phyloP scores from a whole-genome alignment of 2,329 filamentous ascomycete species.

The Volutella citrinella region DNA sequence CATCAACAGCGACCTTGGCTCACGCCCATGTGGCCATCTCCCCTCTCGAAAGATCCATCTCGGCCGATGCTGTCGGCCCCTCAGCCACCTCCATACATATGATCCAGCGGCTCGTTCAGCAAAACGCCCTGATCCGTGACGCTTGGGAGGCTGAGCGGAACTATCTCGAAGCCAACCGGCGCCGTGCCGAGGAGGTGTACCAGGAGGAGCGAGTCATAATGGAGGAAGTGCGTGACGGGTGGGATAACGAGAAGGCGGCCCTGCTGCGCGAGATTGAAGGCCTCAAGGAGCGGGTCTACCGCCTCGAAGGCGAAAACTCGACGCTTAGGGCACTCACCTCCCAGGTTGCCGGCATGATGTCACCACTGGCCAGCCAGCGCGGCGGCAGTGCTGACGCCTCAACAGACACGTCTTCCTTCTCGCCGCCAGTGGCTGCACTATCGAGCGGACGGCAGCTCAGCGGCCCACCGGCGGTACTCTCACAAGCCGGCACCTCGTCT shows the following conservation, averaged over 20 bases:
- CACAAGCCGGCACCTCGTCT: conserved; percentile 19
- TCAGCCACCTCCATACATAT: conserved; percentile 32
- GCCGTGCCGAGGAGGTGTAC: conserved; percentile 54
- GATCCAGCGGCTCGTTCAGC: conserved; percentile 39
- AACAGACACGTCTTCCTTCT: conserved; percentile 20
- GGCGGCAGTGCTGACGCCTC: conserved; percentile 23
- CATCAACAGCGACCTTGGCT: conserved; percentile 21
- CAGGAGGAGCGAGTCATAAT: conserved; percentile 52
- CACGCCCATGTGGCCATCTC: conserved; percentile 18
- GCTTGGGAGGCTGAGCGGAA: conserved; percentile 53
- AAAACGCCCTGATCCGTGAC: conserved; percentile 42
- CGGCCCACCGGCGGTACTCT: conserved; percentile 15
- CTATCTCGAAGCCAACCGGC: conserved; percentile 51
- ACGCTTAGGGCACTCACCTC: conserved; percentile 30
- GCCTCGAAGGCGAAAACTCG: conserved; percentile 36
- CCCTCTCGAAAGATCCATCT: conserved; percentile 26
- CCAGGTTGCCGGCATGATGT: conserved; percentile 27
- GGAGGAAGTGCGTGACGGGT: conserved; percentile 47
- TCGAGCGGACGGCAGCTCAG: conserved; percentile 16
- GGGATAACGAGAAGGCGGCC: conserved; percentile 42
- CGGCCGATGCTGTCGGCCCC: conserved; percentile 28
- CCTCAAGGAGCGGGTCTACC: conserved; percentile 38
- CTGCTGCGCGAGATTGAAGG: conserved; percentile 40
- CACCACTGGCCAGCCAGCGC: conserved; percentile 27
- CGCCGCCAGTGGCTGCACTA: too few relatives aligned